These are phyloP conservation scores for Gliomastix tumulicola DNA, from an alignment of 2,329 filamentous ascomycete species.

Conservation along the genomic window DNA sequence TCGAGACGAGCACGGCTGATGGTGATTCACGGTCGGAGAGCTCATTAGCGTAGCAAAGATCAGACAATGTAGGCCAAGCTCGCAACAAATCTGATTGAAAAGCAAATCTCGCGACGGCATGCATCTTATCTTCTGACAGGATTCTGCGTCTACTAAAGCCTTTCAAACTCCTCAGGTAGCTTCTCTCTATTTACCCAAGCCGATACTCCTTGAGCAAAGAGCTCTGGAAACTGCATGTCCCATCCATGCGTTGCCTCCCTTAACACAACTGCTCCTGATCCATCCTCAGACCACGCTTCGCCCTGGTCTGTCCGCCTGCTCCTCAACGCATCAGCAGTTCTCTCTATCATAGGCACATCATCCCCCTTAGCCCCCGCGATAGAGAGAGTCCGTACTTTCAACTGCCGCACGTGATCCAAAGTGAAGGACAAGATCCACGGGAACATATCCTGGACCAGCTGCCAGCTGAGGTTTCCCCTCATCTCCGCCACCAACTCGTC, in stretches of 20 bases:
- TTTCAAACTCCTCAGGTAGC: slow-evolving; percentile 17
- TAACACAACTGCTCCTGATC: slow-evolving; percentile 21
- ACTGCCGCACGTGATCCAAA: slow-evolving; percentile 14
- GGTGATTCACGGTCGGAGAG: too few relatives aligned
- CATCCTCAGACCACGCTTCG: slow-evolving; percentile 12
- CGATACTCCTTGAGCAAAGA: slow-evolving; percentile 26
- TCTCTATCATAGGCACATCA: slow-evolving; percentile 18
- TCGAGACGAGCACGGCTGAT: too few relatives aligned
- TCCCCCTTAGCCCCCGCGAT: slow-evolving; percentile 23
- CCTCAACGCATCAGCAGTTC: slow-evolving; percentile 16
- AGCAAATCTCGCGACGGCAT: background rate
- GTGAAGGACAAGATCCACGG: slow-evolving; percentile 12
- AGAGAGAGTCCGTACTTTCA: slow-evolving; percentile 16
- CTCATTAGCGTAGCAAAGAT: too few relatives aligned
- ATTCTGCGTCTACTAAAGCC: background rate
- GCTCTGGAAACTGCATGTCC: slow-evolving; percentile 29
- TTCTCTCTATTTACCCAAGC: slow-evolving; percentile 22
- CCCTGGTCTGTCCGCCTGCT: slow-evolving; percentile 5
- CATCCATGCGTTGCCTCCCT: slow-evolving; percentile 28
- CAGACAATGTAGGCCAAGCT: too few relatives aligned
- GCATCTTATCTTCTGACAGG: background rate
- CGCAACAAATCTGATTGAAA: background rate
- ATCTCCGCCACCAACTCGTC: slow-evolving; percentile 23
- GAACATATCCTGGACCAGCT: slow-evolving; percentile 14
- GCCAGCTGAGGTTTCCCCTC: slow-evolving; percentile 18